Evolutionary conservation across 176 grass and related monocot species (phyloP), one percentile per base, ranked within the genome.

Genomic region (Ensete ventricosum): DNA sequence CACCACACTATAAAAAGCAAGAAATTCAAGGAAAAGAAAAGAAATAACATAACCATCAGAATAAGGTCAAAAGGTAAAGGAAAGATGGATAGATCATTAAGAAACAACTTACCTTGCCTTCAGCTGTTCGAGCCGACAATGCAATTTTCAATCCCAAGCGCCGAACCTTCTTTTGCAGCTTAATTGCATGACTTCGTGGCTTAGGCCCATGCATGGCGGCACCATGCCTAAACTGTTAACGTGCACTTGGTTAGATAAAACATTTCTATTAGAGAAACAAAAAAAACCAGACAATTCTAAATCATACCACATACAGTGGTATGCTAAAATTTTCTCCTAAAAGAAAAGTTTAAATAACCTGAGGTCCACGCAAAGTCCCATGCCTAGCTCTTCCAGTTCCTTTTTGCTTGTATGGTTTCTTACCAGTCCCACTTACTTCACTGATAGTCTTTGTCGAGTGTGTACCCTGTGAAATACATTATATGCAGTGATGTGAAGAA

Each of bases 121-220:
- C 95, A 69, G 88, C 88, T 1, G 80, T 89, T n/a, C 95, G 76
- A 82, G 84, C 90, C 72, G 90, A 98, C 64, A 99, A 78, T 14
- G 95, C 95, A 75, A 98, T 90, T 82, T 98, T 98, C 65, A 93
- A 86, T 75, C 88, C 88, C n/a, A 99, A 73, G 53, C 82, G 86
- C 1, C 86, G 65, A 55, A 99, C 88, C 83, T 94, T 99, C 90
- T 99, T 94, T 74, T 89, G 90, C 55, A 88, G 83, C 76, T 99
- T 94, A 78, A 94, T 85, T 13, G 88, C 90, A 85, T 99, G 95
- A 76, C 88, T 94, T 62, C 90, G 69, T 84, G 90, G 90, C 81
- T 98, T 93, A 71, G 95, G 88, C 22, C 88, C 95, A 94, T 99
- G 95, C 82, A 90, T 89, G 17, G 80, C 82, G 52, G 90, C 90